phyloP scores from a whole-genome alignment of 441 rosid genomes.

The Gossypium davidsonii region DNA sequence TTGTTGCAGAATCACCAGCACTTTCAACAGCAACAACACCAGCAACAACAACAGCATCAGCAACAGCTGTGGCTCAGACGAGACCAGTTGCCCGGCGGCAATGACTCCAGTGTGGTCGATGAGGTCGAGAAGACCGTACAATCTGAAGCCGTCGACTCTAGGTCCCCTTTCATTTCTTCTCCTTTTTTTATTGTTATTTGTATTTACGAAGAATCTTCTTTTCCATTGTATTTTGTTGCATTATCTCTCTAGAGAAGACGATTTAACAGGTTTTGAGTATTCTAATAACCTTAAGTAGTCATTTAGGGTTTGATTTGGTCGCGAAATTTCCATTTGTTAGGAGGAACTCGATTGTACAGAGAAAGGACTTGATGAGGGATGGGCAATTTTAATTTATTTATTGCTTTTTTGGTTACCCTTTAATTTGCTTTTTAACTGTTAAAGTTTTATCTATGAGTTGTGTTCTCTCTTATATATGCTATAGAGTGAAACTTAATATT shows the following conservation, averaged over 20 bases:
- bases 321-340: background rate
- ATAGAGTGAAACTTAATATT: background rate
- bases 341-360: background rate
- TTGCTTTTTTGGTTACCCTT: background rate
- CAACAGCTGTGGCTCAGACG: slow-evolving; percentile 76
- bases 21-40: slow-evolving; percentile 31
- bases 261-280: background rate
- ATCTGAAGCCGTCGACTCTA: slow-evolving; percentile 69
- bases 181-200: background rate
- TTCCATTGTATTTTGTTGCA: background rate
- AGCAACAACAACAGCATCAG: slow-evolving; percentile 25
- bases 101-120: slow-evolving; percentile 38
- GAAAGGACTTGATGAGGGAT: background rate
- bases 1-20: slow-evolving; percentile 48
- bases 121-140: slow-evolving; percentile 82
- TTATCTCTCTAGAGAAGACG: background rate
- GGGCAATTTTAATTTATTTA: background rate
- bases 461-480: background rate
- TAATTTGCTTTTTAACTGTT: background rate
- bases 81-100: slow-evolving; percentile 48
- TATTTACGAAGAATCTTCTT: background rate
- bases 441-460: background rate
- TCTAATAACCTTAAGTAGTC: background rate
- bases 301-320: background rate
- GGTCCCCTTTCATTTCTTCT: slow-evolving; percentile 31